Conservation (phyloP, 2,329 filamentous ascomycete genomes). For the Camillea tinctor region DNA sequence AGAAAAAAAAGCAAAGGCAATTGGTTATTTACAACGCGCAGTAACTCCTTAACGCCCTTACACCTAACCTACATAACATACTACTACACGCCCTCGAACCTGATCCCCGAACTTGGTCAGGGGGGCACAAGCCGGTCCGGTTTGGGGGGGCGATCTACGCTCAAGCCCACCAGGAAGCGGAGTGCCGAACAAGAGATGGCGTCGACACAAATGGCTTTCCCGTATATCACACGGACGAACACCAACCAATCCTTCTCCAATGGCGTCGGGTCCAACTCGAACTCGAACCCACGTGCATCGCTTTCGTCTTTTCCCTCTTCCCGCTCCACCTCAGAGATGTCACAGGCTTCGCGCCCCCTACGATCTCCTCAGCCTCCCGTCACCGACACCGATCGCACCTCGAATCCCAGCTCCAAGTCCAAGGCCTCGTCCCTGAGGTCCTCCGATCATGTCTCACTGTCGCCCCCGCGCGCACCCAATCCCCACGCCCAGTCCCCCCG, state of each 20-base stretch:
- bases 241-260: conserved; percentile 36
- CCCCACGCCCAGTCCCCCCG: conserved; percentile 50
- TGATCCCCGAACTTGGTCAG: background rate
- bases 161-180: background rate
- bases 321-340: conserved; percentile 58
- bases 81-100: no score
- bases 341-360: conserved; percentile 50
- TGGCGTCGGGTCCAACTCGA: conserved; percentile 21
- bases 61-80: no score
- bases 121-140: background rate
- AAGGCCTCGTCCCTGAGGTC: conserved; percentile 54
- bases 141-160: background rate
- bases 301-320: conserved; percentile 63
- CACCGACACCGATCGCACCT: conserved; percentile 54
- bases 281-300: conserved; percentile 53
- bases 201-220: conserved; percentile 39
- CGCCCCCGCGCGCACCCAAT: conserved; percentile 50
- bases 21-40: no score
- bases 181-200: conserved; percentile 33
- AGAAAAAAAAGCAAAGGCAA: background rate
- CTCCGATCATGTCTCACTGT: conserved; percentile 60
- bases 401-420: conserved; percentile 58
- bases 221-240: conserved; percentile 43
- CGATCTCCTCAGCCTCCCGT: conserved; percentile 54
- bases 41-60: no score